A percentile compares a stretch with the other conserved stretches of the same genome.
Conservation (phyloP, 164 flowering plant genomes). For the grape (Vitis vinifera) region DNA sequence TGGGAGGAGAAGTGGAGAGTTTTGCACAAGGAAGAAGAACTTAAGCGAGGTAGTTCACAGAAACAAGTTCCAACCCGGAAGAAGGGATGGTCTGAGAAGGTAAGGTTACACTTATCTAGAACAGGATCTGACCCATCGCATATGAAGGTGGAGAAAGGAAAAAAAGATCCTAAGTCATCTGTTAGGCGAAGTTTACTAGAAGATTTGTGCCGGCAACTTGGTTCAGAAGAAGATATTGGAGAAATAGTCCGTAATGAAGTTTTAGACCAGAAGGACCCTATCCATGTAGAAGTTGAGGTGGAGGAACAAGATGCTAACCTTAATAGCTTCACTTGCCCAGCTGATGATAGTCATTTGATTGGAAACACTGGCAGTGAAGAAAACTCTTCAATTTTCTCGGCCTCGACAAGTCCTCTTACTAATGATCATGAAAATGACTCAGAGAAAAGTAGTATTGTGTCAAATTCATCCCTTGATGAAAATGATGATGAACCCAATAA, state of each 20-base stretch:
- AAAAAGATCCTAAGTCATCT: slow-evolving; percentile 32
- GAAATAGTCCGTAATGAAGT: slow-evolving; percentile 22
- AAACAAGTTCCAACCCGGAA: slow-evolving; percentile 32
- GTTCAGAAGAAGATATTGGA: slow-evolving; percentile 46
- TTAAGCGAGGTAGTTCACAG: slow-evolving; percentile 23
- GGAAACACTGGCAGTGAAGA: slow-evolving; percentile 56
- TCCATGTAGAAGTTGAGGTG: slow-evolving; percentile 21
- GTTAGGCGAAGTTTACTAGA: slow-evolving; percentile 73
- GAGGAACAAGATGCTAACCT: slow-evolving; percentile 23
- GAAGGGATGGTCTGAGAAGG: slow-evolving; percentile 59
- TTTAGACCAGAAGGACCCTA: slow-evolving; percentile 16
- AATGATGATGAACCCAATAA: slow-evolving; percentile 34
- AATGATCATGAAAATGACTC: slow-evolving; percentile 56
- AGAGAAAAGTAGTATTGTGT: slow-evolving; percentile 69
- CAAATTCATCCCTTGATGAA: slow-evolving; percentile 49
- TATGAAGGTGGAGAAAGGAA: slow-evolving; percentile 24
- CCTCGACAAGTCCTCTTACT: slow-evolving; percentile 49
- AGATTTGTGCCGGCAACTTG: slow-evolving; percentile 69
- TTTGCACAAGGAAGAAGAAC: slow-evolving; percentile 56
- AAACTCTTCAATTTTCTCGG: slow-evolving; percentile 57
- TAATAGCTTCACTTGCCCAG: slow-evolving; percentile 17
- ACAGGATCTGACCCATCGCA: slow-evolving; percentile 75
- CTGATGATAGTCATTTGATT: slow-evolving; percentile 34
- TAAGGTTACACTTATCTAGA: slow-evolving; percentile 48
- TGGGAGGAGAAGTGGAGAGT: slow-evolving; percentile 87